A percentile compares a stretch with the other conserved stretches of the same genome.
phyloP scores from a whole-genome alignment of 345 rosid species.

The Boechera stricta region DNA sequence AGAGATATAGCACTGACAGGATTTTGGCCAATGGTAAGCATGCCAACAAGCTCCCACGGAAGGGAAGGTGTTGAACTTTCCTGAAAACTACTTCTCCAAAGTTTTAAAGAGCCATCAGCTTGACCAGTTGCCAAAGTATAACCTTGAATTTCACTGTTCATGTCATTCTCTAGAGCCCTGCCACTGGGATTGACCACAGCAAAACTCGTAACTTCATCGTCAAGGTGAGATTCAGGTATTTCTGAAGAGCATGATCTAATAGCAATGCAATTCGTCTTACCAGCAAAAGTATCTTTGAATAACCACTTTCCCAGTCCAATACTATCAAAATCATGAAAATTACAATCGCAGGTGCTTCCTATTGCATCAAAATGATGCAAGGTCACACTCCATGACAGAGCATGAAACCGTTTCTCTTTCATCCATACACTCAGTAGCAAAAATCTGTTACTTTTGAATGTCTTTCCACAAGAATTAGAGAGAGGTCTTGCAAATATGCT shows the following conservation, averaged over 20 bases:
- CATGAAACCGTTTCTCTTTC: conserved; percentile 58
- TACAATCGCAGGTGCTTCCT: conserved; percentile 54
- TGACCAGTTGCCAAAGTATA: conserved; percentile 85
- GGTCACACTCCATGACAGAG: conserved; percentile 73
- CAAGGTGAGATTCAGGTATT: conserved; percentile 63
- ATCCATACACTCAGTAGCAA: conserved; percentile 78
- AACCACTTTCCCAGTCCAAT: conserved; percentile 46
- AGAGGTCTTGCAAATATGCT: conserved; percentile 66
- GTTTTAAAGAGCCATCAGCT: conserved; percentile 77
- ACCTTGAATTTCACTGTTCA: conserved; percentile 49
- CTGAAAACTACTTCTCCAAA: conserved; percentile 70
- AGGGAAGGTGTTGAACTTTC: conserved; percentile 43
- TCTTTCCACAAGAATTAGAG: conserved; percentile 57
- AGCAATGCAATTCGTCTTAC: conserved; percentile 58
- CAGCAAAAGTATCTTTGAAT: conserved; percentile 57
- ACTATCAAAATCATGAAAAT: conserved; percentile 51
- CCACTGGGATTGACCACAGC: conserved; percentile 60
- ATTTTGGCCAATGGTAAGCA: conserved; percentile 59
- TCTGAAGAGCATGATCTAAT: conserved; percentile 64
- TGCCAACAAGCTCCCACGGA: conserved; percentile 83
- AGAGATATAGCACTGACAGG: conserved; percentile 62
- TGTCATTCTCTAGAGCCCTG: conserved; percentile 41
- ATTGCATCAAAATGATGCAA: conserved; percentile 57
- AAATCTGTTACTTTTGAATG: conserved; percentile 56
- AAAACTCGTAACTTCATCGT: conserved; percentile 67